Evolutionary conservation across 371 early-diverging fungal species (phyloP).

Genomic region (Rhizopus sp.): DNA sequence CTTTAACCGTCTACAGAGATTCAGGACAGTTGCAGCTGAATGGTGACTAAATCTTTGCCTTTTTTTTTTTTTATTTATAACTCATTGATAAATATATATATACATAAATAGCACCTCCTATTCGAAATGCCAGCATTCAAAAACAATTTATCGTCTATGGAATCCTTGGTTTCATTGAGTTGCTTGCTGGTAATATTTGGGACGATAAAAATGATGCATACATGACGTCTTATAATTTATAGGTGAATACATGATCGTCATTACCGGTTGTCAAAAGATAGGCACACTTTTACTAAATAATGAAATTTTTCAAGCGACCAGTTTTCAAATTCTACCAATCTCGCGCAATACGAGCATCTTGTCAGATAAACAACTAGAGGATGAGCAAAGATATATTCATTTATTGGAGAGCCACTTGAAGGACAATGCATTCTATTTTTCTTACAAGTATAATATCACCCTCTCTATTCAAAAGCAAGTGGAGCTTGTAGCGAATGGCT

Average conservation of each 20-base stretch:
- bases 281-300: conserved; percentile 62
- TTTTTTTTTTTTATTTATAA: not conserved
- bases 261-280: conserved; percentile 74
- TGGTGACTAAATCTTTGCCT: conserved; percentile 19
- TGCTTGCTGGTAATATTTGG: conserved; percentile 64
- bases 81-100: not conserved
- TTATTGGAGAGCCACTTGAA: conserved; percentile 69
- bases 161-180: conserved; percentile 73
- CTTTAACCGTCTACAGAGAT: conserved; percentile 38
- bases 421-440: conserved; percentile 76
- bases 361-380: conserved; percentile 39
- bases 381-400: conserved; percentile 76
- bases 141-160: conserved; percentile 51
- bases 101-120: conserved; percentile 23
- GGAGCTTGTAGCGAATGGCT: conserved; percentile 11
- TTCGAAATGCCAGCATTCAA: conserved; percentile 13
- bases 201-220: not conserved
- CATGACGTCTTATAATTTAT: not conserved
- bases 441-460: conserved; percentile 83
- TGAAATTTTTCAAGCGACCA: conserved; percentile 74
- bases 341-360: conserved; percentile 44
- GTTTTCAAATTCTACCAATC: conserved; percentile 74
- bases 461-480: conserved; percentile 75
- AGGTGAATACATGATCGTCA: conserved; percentile 69
- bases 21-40: conserved; percentile 40